Conservation (phyloP, 1,139 yeast genomes). For the Hemisphaericaspora xylanilytica region DNA sequence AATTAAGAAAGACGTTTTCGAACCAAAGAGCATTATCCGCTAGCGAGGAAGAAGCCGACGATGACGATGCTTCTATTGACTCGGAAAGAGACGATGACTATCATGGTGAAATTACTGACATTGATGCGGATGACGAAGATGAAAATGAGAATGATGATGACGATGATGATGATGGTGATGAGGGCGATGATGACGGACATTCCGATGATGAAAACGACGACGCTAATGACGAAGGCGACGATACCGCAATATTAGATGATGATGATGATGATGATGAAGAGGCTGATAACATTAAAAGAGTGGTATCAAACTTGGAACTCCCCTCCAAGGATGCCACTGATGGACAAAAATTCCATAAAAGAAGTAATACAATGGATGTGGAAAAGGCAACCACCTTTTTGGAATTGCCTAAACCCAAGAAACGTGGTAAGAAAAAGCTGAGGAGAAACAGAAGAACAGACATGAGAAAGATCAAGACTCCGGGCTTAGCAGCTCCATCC, state of each 20-base stretch:
- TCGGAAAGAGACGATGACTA: slow-evolving; percentile 14
- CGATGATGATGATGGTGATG: slow-evolving; percentile 16
- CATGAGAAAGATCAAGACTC: slow-evolving; percentile 11
- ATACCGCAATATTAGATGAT: slow-evolving; percentile 17
- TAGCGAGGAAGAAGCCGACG: slow-evolving; percentile 8
- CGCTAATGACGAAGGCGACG: slow-evolving; percentile 13
- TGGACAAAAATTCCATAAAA: slow-evolving; percentile 32
- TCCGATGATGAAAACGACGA: slow-evolving; percentile 11
- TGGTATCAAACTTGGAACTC: slow-evolving; percentile 34
- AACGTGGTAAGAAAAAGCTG: slow-evolving; percentile 8
- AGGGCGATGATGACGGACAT: slow-evolving; percentile 16
- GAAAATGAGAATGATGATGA: slow-evolving; percentile 14
- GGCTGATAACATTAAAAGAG: slow-evolving; percentile 24
- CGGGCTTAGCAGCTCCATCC: slow-evolving; percentile 6
- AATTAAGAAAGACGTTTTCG: slow-evolving; percentile 21
- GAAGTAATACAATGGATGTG: slow-evolving; percentile 49
- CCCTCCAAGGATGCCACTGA: slow-evolving; percentile 38
- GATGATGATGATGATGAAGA: slow-evolving; percentile 22
- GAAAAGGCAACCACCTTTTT: slow-evolving; percentile 8
- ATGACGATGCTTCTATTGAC: slow-evolving; percentile 21
- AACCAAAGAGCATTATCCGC: slow-evolving; percentile 18
- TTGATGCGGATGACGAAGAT: slow-evolving; percentile 15
- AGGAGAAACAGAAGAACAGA: slow-evolving; percentile 11
- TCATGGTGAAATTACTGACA: slow-evolving; percentile 8
- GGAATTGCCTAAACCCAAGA: slow-evolving; percentile 1